phyloP scores from a whole-genome alignment of 2,329 filamentous ascomycete species.

The Botrytis galanthina region DNA sequence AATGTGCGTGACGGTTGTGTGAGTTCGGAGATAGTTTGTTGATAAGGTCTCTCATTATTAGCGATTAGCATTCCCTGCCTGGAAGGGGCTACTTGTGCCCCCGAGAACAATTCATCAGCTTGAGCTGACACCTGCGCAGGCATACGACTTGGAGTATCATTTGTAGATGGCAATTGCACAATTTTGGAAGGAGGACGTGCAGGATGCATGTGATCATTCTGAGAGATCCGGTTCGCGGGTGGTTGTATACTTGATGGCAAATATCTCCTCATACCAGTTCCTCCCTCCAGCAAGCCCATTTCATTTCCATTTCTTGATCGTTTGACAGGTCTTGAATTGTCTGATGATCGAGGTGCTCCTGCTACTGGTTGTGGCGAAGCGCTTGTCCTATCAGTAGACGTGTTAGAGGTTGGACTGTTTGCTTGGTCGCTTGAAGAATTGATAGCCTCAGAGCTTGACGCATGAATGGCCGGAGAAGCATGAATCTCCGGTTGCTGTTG shows the following conservation, averaged over 20 bases:
- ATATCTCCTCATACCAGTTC: neutral
- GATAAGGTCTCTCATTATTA: neutral
- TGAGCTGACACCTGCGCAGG: neutral
- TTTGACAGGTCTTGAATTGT: neutral
- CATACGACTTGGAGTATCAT: neutral
- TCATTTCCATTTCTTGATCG: neutral
- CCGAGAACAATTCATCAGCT: neutral
- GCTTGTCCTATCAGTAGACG: neutral
- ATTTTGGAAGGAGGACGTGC: neutral
- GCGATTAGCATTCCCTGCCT: neutral
- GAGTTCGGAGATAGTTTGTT: neutral
- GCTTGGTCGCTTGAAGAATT: neutral
- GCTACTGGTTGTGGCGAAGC: neutral
- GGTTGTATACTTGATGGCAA: neutral
- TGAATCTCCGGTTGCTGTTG: neutral
- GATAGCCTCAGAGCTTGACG: neutral
- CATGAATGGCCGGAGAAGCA: neutral
- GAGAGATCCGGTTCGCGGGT: too few species aligned
- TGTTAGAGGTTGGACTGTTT: neutral
- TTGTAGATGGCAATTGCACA: neutral
- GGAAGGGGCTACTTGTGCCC: fast-evolving
- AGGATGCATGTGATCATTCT: neutral
- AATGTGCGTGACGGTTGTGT: neutral
- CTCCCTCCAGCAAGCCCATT: neutral
- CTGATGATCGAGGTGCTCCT: too few species aligned